Percentiles rank a stretch among this genome's conserved stretches.
These are phyloP conservation scores for Leishmania mexicana DNA, from an alignment of 208 protist genomes.

Conservation along the genomic window DNA sequence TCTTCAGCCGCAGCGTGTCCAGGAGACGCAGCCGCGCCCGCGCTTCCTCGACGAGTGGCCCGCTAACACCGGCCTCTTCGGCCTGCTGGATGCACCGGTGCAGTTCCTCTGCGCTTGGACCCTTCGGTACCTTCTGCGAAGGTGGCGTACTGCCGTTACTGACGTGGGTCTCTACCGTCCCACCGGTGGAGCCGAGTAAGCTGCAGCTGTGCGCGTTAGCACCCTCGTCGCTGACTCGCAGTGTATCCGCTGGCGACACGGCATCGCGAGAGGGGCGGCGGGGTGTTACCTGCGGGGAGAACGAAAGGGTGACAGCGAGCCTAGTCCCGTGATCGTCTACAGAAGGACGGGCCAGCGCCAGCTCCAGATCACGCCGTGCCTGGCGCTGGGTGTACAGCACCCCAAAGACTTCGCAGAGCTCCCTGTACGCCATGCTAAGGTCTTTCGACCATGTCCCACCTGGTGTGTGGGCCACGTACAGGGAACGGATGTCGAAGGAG, in stretches of 20 bases:
- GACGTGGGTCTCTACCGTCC: neutral
- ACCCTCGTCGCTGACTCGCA: conserved; percentile 22
- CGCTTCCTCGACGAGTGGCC: conserved; percentile 45
- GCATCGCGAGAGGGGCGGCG: conserved; percentile 6
- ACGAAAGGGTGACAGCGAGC: neutral
- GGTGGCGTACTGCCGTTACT: neutral
- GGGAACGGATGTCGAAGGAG: conserved; percentile 19
- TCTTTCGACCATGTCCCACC: conserved; percentile 48
- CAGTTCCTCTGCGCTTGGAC: conserved; percentile 28
- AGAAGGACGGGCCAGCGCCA: conserved; percentile 12
- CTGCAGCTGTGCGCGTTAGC: neutral
- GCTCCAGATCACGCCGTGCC: conserved; percentile 46
- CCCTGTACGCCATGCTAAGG: conserved; percentile 42
- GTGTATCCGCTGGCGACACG: neutral
- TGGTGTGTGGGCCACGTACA: conserved; percentile 49
- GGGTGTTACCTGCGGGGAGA: conserved; percentile 25
- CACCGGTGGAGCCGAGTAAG: neutral
- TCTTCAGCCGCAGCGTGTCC: conserved; percentile 60
- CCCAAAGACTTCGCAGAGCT: conserved; percentile 44
- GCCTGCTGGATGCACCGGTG: conserved; percentile 41
- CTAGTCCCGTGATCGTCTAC: neutral
- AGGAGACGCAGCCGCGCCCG: conserved; percentile 40
- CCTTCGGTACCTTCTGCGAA: neutral
- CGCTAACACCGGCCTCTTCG: conserved; percentile 47
- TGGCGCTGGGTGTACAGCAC: conserved; percentile 36